Percentiles rank a stretch among this genome's conserved stretches.
Conservation (phyloP, 2,329 filamentous ascomycete species). For the Arthrobotrys entomopaga region DNA sequence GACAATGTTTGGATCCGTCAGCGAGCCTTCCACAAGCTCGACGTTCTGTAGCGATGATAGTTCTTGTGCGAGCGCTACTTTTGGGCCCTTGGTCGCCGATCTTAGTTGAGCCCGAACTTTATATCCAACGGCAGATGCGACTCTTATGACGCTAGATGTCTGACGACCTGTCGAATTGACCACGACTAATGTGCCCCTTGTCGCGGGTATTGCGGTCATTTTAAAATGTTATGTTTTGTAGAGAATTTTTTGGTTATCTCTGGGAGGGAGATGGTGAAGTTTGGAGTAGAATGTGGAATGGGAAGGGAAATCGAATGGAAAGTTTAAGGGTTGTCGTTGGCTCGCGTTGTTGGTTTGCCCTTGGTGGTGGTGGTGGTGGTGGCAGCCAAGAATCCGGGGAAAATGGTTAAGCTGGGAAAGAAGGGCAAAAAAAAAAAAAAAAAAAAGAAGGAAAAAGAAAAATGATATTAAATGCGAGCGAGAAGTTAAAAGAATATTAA, state of each 20-base stretch:
- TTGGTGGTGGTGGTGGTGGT: no score
- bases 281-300: conserved; percentile 2
- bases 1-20: conserved; percentile 78
- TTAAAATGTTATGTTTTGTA: neutral
- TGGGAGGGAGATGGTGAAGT: neutral
- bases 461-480: conserved; percentile 6
- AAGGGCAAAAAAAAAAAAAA: conserved; percentile 18
- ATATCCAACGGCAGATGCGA: conserved; percentile 92
- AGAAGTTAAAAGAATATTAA: conserved; percentile 6
- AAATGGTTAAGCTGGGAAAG: conserved; percentile 18
- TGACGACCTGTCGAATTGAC: conserved; percentile 97
- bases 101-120: conserved; percentile 90
- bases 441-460: conserved; percentile 15
- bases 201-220: conserved; percentile 47
- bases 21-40: conserved; percentile 72
- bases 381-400: conserved; percentile 52
- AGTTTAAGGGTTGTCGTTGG: conserved; percentile 29
- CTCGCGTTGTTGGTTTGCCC: conserved; percentile 49
- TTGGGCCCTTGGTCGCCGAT: conserved; percentile 67
- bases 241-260: neutral
- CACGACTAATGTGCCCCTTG: conserved; percentile 76
- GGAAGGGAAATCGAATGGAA: neutral
- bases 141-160: conserved; percentile 92
- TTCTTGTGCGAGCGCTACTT: conserved; percentile 80
- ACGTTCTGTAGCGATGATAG: conserved; percentile 82